Percentiles rank a stretch among this genome's conserved stretches.
These are phyloP conservation scores for Alternaria sp. DNA, from an alignment of 2,329 filamentous ascomycete species.

Conservation along the genomic window DNA sequence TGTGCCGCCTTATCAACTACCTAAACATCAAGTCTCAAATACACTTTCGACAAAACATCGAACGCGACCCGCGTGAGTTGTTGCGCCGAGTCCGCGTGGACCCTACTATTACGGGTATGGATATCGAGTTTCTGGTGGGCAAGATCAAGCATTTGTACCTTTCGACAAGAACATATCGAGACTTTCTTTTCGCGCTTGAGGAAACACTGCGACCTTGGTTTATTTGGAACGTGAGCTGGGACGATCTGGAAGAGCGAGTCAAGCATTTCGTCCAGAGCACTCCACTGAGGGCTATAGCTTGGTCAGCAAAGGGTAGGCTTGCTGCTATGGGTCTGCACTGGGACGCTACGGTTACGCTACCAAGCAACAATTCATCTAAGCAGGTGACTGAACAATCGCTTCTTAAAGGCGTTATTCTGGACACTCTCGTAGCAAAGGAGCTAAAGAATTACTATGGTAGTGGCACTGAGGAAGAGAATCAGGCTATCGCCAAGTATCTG, in stretches of 20 bases:
- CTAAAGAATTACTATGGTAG: slow-evolving; percentile 29
- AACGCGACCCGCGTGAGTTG: slow-evolving; percentile 9
- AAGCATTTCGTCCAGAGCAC: slow-evolving; percentile 27
- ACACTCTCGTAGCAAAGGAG: slow-evolving; percentile 32
- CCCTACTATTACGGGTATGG: slow-evolving; percentile 34
- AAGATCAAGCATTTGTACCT: slow-evolving; percentile 28
- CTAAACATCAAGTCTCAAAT: slow-evolving; percentile 5
- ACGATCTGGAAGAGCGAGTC: slow-evolving; percentile 28
- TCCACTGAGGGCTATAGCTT: slow-evolving; percentile 30
- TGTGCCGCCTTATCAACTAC: slow-evolving; percentile 27
- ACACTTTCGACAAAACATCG: slow-evolving; percentile 6
- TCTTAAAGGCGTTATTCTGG: slow-evolving; percentile 18
- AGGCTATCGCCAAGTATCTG: slow-evolving; percentile 29
- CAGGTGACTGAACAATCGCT: slow-evolving; percentile 14
- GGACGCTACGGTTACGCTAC: slow-evolving; percentile 17
- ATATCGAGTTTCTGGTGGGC: slow-evolving; percentile 29
- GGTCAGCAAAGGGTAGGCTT: slow-evolving; percentile 28
- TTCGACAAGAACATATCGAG: not conserved
- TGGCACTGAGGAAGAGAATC: slow-evolving; percentile 28
- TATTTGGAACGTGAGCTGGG: slow-evolving; percentile 17
- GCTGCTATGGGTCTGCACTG: slow-evolving; percentile 36
- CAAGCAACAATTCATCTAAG: not conserved
- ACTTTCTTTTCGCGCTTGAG: slow-evolving; percentile 13
- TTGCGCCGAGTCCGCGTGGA: slow-evolving; percentile 30
- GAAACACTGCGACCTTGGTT: slow-evolving; percentile 28